phyloP scores from a whole-genome alignment of 163 green algal genomes.

The Coccomyxa subellipsoidea region DNA sequence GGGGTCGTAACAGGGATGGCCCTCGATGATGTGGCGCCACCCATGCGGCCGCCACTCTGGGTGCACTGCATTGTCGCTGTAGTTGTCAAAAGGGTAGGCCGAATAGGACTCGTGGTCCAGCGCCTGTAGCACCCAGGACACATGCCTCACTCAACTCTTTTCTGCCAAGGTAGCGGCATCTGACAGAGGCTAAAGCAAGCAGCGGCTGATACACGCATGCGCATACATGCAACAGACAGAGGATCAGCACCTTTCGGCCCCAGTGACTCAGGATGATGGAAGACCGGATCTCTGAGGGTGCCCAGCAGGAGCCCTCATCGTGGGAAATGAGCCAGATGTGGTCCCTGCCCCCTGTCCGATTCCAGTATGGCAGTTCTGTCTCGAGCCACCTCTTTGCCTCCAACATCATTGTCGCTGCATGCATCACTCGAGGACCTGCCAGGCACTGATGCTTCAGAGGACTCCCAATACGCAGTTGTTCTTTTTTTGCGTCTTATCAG shows the following conservation, averaged over 20 bases:
- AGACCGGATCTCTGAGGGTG: slow-evolving; percentile 42
- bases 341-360: slow-evolving; percentile 54
- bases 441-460: background rate
- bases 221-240: background rate
- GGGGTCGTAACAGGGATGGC: slow-evolving; percentile 43
- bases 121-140: background rate
- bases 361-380: slow-evolving; percentile 60
- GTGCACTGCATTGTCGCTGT: slow-evolving; percentile 27
- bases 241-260: slow-evolving; percentile 31
- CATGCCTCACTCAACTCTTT: too few species aligned
- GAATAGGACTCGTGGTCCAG: background rate
- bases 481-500: too few species aligned
- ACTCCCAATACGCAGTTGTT: too few species aligned
- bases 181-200: background rate
- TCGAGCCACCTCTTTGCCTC: slow-evolving; percentile 46
- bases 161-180: too few species aligned
- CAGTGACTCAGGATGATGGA: slow-evolving; percentile 66
- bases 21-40: background rate
- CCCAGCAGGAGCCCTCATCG: slow-evolving; percentile 68
- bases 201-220: background rate
- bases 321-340: slow-evolving; percentile 53
- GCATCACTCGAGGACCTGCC: slow-evolving; percentile 19
- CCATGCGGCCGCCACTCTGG: background rate
- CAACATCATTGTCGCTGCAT: slow-evolving; percentile 42
- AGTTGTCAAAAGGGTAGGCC: slow-evolving; percentile 35